Conservation (phyloP, 768 basidiomycete species). For the Trametes gibbosa region DNA sequence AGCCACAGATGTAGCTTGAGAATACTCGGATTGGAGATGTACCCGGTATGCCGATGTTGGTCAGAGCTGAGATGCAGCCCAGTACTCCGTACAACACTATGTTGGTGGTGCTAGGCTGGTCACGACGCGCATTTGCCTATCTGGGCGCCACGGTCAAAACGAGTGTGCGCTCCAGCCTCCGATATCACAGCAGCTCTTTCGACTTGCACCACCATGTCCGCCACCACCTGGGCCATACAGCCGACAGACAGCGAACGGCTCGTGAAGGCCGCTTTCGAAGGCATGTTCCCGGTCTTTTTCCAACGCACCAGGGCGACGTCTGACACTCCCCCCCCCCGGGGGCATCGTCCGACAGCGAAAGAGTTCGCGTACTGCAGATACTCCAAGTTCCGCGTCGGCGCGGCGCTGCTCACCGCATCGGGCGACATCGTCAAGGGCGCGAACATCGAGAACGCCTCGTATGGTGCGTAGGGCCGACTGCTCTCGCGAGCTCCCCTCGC, state of each 20-base stretch:
- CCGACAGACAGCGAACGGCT: conserved; percentile 45
- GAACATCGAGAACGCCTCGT: conserved; percentile 93
- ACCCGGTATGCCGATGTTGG: too few species aligned
- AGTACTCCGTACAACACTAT: too few species aligned
- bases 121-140: background rate
- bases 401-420: conserved; percentile 69
- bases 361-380: conserved; percentile 77
- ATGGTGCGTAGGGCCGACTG: too few species aligned
- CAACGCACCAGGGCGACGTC: background rate
- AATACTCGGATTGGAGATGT: too few species aligned
- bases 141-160: background rate
- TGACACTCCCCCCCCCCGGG: background rate
- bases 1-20: too few species aligned
- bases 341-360: conserved; percentile 41
- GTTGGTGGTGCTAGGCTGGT: too few species aligned
- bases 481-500: background rate
- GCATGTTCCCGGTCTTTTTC: conserved; percentile 27
- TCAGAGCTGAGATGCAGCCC: too few species aligned
- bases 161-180: background rate
- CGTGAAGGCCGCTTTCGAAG: conserved; percentile 59
- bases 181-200: background rate
- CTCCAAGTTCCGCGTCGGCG: conserved; percentile 92
- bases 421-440: conserved; percentile 79
- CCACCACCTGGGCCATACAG: conserved; percentile 32
- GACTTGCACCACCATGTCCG: conserved; percentile 18